Evolutionary conservation across 805 yeast genomes (phyloP).

Genomic region (Huiozyma naganishii): DNA sequence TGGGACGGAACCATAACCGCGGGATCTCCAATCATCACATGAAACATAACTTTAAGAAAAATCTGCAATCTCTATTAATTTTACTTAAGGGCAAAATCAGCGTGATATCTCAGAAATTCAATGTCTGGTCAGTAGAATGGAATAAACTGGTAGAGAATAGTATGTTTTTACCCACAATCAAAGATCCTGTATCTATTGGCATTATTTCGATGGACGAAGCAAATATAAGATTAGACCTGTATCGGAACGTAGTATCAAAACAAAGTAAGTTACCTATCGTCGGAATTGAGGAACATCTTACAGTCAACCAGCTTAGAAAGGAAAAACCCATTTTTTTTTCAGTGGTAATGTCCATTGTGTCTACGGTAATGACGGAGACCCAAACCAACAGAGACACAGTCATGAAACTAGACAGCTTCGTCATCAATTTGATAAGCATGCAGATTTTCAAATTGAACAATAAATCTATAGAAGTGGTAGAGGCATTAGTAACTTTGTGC

Average conservation of each 20-base stretch:
- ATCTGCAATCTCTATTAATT: constrained; percentile 18
- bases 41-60: constrained; percentile 11
- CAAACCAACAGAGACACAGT: constrained; percentile 31
- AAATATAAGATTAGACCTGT: constrained; percentile 38
- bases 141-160: constrained; percentile 37
- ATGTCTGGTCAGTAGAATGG: constrained; percentile 36
- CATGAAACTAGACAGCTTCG: constrained; percentile 41
- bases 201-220: constrained; percentile 53
- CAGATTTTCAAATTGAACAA: constrained; percentile 62
- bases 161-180: constrained; percentile 30
- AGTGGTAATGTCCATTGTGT: constrained; percentile 52
- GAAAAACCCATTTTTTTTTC: constrained; percentile 53
- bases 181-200: constrained; percentile 51
- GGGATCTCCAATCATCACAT: constrained; percentile 1
- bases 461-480: constrained; percentile 58
- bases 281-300: constrained; percentile 35
- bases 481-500: constrained; percentile 48
- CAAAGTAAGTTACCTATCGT: constrained; percentile 43
- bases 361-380: constrained; percentile 30
- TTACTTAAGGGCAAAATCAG: constrained; percentile 26
- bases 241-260: constrained; percentile 36
- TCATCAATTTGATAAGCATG: constrained; percentile 38
- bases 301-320: constrained; percentile 38
- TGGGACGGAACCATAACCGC: not conserved
- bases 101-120: constrained; percentile 32